A percentile compares a stretch with the other conserved stretches of the same genome.
These are phyloP conservation scores for Puccinia horiana DNA, from an alignment of 1,284 basidiomycete genomes.

Conservation along the genomic window DNA sequence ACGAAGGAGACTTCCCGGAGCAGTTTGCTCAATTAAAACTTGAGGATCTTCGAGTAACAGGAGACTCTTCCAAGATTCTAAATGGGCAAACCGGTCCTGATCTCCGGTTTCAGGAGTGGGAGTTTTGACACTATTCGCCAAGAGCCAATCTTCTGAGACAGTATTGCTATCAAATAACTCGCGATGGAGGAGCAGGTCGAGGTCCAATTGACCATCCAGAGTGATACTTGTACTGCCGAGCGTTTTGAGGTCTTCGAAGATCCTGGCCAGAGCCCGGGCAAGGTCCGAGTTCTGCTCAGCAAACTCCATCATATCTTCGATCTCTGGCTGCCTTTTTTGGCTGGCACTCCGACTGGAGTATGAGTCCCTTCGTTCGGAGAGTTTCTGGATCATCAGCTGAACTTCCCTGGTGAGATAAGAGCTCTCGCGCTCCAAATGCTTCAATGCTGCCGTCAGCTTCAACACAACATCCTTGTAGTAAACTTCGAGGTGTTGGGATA, in stretches of 20 bases:
- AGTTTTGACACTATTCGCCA: slow-evolving; percentile 19
- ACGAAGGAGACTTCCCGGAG: slow-evolving; percentile 36
- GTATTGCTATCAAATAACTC: slow-evolving; percentile 41
- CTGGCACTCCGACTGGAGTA: slow-evolving; percentile 3
- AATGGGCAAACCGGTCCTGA: slow-evolving; percentile 38
- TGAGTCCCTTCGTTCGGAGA: slow-evolving; percentile 26
- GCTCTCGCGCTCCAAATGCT: slow-evolving; percentile 36
- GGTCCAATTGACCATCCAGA: slow-evolving; percentile 36
- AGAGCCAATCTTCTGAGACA: slow-evolving; percentile 15
- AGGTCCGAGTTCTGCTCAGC: slow-evolving; percentile 39
- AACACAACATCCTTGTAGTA: slow-evolving; percentile 47
- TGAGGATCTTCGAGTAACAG: slow-evolving; percentile 36
- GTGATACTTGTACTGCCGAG: slow-evolving; percentile 35
- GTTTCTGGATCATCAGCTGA: slow-evolving; percentile 30
- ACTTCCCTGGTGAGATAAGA: slow-evolving; percentile 43
- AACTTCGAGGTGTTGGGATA: slow-evolving; percentile 46
- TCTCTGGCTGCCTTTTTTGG: slow-evolving; percentile 23
- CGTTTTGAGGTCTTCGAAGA: slow-evolving; percentile 40
- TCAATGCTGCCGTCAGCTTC: slow-evolving; percentile 47
- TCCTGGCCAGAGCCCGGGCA: slow-evolving; percentile 36
- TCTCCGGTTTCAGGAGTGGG: slow-evolving; percentile 20
- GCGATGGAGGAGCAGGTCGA: slow-evolving; percentile 48
- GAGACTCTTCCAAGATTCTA: slow-evolving; percentile 47
- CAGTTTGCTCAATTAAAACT: slow-evolving; percentile 34
- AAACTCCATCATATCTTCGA: slow-evolving; percentile 28